Base-by-base conservation (phyloP, 2,329 filamentous ascomycete species). In the Truncatella angustata region DNA sequence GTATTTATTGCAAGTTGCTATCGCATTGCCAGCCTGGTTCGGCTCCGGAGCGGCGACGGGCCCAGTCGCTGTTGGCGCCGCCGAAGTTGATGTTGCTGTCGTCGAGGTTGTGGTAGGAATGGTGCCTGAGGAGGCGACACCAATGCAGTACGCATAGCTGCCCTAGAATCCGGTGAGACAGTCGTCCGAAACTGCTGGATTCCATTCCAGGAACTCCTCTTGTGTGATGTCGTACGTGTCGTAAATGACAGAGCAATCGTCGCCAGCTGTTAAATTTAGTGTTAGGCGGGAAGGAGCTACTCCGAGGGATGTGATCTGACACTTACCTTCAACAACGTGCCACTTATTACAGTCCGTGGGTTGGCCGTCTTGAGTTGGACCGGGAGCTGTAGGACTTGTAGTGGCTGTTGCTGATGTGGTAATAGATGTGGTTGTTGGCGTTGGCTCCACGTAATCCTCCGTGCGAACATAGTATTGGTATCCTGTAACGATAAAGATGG, bases 111-210 rank as follows among this genome's bases (percentile, higher is more conserved):
- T 6, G 5, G 42, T 28, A 24, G 23, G 11, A 5, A 24, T 28
- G 5, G 21, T 28, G 42, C 18, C 21, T n/a, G n/a, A 4, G 21
- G n/a, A 16, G 4, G 20, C 5, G 42, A 28, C 21, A 11, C 42
- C 42, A 11, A 45, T 50, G 34, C 56, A 58, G 35, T 58, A 58
- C 9, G 52, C 51, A 5, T 58, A 28, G 5, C 51, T 55, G 23
- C 51, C 11, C 56, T 55, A 58, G 50, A 55, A 58, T 37, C 54
- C 54, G 12, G 37, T 43, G 11, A 40, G 20, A 21, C 60, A 62
- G 52, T 62, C 56, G 7, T 28, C 37, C 11, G 51, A 54, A 47
- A 62, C 47, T 21, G 57, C 58, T 2, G 58, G 60, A 50, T 63
- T 56, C 56, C 54, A 58, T 7, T 30, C 51, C 43, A 49, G 44